Evolutionary conservation across 495 filamentous ascomycete genomes (phyloP).

Genomic region (Aspergillus baeticus): DNA sequence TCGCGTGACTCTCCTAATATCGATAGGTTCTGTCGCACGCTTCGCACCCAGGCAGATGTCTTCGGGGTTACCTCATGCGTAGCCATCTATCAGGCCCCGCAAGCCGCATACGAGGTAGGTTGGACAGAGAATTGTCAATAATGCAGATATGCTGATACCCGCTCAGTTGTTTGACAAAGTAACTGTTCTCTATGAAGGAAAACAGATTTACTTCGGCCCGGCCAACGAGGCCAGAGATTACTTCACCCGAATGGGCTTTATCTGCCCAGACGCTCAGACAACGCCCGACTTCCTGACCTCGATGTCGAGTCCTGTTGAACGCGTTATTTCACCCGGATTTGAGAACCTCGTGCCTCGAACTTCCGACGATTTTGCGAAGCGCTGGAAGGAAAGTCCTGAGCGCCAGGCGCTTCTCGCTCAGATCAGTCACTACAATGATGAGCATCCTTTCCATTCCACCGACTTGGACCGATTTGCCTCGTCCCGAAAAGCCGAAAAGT

Average conservation of each 20-base stretch:
- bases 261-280: constrained; percentile 61
- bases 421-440: constrained; percentile 51
- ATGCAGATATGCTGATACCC: background rate
- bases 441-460: constrained; percentile 39
- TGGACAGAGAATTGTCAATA: background rate
- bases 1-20: too few relatives aligned
- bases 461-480: constrained; percentile 37
- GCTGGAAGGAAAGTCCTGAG: constrained; percentile 52
- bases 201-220: constrained; percentile 68
- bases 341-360: constrained; percentile 67
- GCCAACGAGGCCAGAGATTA: constrained; percentile 59
- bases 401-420: constrained; percentile 51
- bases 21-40: constrained; percentile 55
- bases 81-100: constrained; percentile 80
- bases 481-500: constrained; percentile 43
- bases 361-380: constrained; percentile 66
- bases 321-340: constrained; percentile 60
- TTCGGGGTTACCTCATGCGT: constrained; percentile 77
- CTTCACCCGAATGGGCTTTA: constrained; percentile 62
- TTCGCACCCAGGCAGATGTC: constrained; percentile 73
- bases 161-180: constrained; percentile 56
- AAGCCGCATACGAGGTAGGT: constrained; percentile 67
- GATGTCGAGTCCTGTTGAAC: constrained; percentile 65
- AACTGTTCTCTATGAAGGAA: constrained; percentile 61
- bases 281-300: constrained; percentile 78